Base-by-base conservation (phyloP, 495 filamentous ascomycete genomes). In the Hapsidospora chrysogenum region DNA sequence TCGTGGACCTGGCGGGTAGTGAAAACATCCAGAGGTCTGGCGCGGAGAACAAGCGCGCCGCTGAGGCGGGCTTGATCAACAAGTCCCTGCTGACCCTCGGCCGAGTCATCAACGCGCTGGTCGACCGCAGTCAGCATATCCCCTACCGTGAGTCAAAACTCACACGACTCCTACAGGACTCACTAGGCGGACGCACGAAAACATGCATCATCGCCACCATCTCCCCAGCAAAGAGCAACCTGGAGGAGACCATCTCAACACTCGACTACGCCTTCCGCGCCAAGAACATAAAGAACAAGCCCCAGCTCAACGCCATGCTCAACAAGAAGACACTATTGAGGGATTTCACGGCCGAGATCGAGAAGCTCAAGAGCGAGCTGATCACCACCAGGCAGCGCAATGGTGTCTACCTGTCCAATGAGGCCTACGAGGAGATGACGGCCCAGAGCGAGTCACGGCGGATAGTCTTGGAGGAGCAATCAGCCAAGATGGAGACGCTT, bases 201-300 rank as follows among this genome's bases (percentile, higher is more conserved):
- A 97, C 89, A 3, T 96, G 89, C 57, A 97, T 97, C 43, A 95
- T 97, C 45, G 92, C 89, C 3, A 97, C 92, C 0, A 71, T 97
- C 29, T 95, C 89, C 1, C 85, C 92, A 5, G 81, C 85, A 4
- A 85, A 85, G 49, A 85, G 74, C 58, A 97, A 95, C 47, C 65
- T 96, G 10, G 89, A 97, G 46, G 89, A 97, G 52, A 97, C 89
- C 0, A 95, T 96, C 33, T 95, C 87, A 2, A 96, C 92, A 0
- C 65, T 97, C 2, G 89, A 97, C 51, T 97, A 97, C 50, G 92
- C 89, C 8, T 93, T 95, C 51, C 71, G 89, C 15, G 89, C 92
- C 2, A 97, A 97, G 60, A 94, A 96, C 46, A 97, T 97, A 41
- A 79, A 83, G 15, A 97, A 97, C 53, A 94, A 95, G 52, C 89